Percentiles rank a stretch among this genome's conserved stretches.
Evolutionary conservation across 352 stramenopile genomes (phyloP).

Genomic region (Phytopythium kandeliae): DNA sequence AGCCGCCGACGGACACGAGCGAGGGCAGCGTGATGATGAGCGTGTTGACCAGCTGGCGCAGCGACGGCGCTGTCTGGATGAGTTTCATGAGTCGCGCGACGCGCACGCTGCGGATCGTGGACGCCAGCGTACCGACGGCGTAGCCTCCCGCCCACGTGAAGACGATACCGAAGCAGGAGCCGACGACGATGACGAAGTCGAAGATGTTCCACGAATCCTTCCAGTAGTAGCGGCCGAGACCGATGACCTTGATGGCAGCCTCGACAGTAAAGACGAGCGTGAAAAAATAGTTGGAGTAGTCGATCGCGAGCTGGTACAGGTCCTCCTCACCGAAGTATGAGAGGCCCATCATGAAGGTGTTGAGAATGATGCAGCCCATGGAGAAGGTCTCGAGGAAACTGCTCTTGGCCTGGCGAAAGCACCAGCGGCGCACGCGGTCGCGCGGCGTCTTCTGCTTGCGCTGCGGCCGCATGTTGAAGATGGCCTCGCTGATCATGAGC

Average conservation of each 20-base stretch:
- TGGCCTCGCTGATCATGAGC: slow-evolving; percentile 54
- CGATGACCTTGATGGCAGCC: slow-evolving; percentile 71
- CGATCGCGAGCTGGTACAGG: slow-evolving; percentile 44
- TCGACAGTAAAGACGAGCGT: slow-evolving; percentile 80
- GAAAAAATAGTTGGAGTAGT: slow-evolving; percentile 78
- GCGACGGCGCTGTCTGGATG: slow-evolving; percentile 58
- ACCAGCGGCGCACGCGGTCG: slow-evolving; percentile 24
- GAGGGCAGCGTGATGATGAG: slow-evolving; percentile 72
- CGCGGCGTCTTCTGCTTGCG: slow-evolving; percentile 42
- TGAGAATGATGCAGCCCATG: slow-evolving; percentile 82
- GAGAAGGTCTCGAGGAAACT: slow-evolving; percentile 67
- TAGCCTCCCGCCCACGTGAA: slow-evolving; percentile 28
- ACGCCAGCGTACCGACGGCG: slow-evolving; percentile 30
- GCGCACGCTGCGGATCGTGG: slow-evolving; percentile 75
- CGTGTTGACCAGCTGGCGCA: slow-evolving; percentile 80
- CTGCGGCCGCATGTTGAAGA: slow-evolving; percentile 31
- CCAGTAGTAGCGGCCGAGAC: slow-evolving; percentile 71
- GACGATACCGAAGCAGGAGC: slow-evolving; percentile 40
- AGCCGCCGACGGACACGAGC: slow-evolving; percentile 64
- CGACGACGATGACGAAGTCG: slow-evolving; percentile 61
- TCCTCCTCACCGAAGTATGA: slow-evolving; percentile 78
- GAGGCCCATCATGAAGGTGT: slow-evolving; percentile 81
- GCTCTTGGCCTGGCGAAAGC: slow-evolving; percentile 32
- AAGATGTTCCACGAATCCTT: slow-evolving; percentile 80
- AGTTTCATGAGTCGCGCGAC: slow-evolving; percentile 69